phyloP scores from a whole-genome alignment of 176 grass and related monocot genomes.

The Aegilops longissima region DNA sequence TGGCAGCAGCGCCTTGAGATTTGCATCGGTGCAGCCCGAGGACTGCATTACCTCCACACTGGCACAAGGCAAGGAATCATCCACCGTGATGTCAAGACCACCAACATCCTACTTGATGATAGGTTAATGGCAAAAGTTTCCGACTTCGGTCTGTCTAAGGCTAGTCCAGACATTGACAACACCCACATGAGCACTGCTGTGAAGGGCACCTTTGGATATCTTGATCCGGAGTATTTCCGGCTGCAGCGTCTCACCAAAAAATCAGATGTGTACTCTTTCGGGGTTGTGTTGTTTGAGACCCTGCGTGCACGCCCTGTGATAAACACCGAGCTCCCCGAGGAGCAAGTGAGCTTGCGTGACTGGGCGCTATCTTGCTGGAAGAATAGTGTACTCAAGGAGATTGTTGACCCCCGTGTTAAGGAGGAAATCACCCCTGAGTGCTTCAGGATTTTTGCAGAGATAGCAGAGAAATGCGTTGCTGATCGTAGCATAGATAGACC shows the following conservation, averaged over 20 bases:
- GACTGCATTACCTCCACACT: too few species aligned
- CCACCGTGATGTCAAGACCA: neutral
- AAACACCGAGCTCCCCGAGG: neutral
- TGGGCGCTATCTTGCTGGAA: slow-evolving; percentile 27
- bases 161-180: neutral
- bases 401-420: slow-evolving; percentile 29
- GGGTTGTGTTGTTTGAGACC: slow-evolving; percentile 33
- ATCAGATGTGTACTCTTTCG: slow-evolving; percentile 45
- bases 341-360: slow-evolving; percentile 33
- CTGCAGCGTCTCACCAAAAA: slow-evolving; percentile 25
- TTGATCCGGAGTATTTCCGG: slow-evolving; percentile 45
- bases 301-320: slow-evolving; percentile 22
- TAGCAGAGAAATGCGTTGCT: slow-evolving; percentile 29
- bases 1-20: slow-evolving; percentile 28
- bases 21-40: slow-evolving; percentile 19
- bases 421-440: slow-evolving; percentile 13
- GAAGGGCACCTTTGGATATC: slow-evolving; percentile 39
- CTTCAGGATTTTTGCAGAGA: slow-evolving; percentile 22
- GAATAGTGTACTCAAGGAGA: neutral
- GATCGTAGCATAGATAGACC: slow-evolving; percentile 18
- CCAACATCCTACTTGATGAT: slow-evolving; percentile 27
- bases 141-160: slow-evolving; percentile 37
- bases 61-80: too few species aligned
- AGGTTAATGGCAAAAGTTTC: slow-evolving; percentile 8
- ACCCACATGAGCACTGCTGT: slow-evolving; percentile 37